phyloP scores from a whole-genome alignment of 192 early-diverging fungal species.

The Coemansia aciculifera region DNA sequence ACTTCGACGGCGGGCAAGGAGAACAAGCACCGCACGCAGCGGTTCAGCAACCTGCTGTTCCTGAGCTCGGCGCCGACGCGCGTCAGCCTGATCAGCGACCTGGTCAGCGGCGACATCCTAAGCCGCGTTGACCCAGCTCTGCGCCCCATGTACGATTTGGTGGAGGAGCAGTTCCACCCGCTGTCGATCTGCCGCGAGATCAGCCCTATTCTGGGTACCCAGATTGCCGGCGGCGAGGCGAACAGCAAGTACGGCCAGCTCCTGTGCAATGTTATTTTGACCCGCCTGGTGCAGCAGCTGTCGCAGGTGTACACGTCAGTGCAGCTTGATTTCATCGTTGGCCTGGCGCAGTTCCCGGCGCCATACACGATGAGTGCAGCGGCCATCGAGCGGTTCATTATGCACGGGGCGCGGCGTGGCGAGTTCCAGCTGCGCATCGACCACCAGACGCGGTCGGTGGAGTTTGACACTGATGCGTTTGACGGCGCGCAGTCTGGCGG shows the following conservation, averaged over 20 bases:
- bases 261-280: conserved; percentile 93
- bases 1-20: conserved; percentile 68
- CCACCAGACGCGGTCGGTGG: conserved; percentile 84
- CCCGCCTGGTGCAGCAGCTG: conserved; percentile 95
- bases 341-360: conserved; percentile 84
- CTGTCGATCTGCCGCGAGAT: conserved; percentile 98
- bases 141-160: conserved; percentile 88
- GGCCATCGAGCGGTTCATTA: conserved; percentile 96
- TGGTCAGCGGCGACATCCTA: conserved; percentile 83
- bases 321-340: conserved; percentile 90
- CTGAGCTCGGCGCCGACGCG: conserved; percentile 82
- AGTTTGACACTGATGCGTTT: conserved; percentile 93
- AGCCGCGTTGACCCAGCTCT: conserved; percentile 84
- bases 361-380: conserved; percentile 83
- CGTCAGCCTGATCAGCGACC: conserved; percentile 86
- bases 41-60: conserved; percentile 86
- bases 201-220: conserved; percentile 75
- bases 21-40: conserved; percentile 75
- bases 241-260: conserved; percentile 88
- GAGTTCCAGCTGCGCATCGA: conserved; percentile 95
- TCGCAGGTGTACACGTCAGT: conserved; percentile 98
- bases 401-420: conserved; percentile 95
- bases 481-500: conserved; percentile 73
- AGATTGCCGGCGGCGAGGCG: conserved; percentile 69
- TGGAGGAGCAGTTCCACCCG: conserved; percentile 99